Percentiles rank a stretch among this genome's conserved stretches.
Evolutionary conservation across 495 filamentous ascomycete genomes (phyloP).

Genomic region (Aspergillus baeticus): DNA sequence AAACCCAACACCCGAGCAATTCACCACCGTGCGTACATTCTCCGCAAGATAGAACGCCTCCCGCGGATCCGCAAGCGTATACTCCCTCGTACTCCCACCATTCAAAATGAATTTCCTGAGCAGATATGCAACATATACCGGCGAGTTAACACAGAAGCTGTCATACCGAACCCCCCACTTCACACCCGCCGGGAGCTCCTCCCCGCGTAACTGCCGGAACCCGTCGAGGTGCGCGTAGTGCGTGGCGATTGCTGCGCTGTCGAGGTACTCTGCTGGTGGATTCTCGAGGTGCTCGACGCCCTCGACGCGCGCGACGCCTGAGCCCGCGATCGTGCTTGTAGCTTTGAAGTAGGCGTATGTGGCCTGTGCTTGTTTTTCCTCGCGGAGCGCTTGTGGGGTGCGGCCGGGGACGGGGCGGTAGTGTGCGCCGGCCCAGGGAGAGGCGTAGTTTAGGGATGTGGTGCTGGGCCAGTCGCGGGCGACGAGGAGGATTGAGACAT

Average conservation of each 20-base stretch:
- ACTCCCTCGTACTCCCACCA: constrained; percentile 47
- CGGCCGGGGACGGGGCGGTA: constrained; percentile 55
- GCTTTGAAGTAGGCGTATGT: constrained; percentile 53
- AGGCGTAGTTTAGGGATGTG: constrained; percentile 60
- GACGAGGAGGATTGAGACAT: constrained; percentile 49
- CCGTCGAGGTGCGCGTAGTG: constrained; percentile 37
- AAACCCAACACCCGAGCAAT: constrained; percentile 58
- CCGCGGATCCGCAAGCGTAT: constrained; percentile 39
- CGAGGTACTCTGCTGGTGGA: constrained; percentile 43
- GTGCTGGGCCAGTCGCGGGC: constrained; percentile 55
- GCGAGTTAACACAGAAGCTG: constrained; percentile 60
- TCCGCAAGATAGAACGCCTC: constrained; percentile 48
- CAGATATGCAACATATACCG: constrained; percentile 58
- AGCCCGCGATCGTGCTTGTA: constrained; percentile 35
- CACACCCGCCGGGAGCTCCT: constrained; percentile 47
- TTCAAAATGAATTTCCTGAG: constrained; percentile 49
- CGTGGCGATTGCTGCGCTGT: constrained; percentile 26
- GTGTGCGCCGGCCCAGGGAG: constrained; percentile 65
- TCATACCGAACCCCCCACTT: constrained; percentile 57
- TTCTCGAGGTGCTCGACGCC: constrained; percentile 61
- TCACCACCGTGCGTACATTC: constrained; percentile 51
- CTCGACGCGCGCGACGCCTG: constrained; percentile 52
- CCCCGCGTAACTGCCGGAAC: constrained; percentile 38
- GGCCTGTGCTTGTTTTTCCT: constrained; percentile 47
- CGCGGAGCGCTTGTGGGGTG: constrained; percentile 36